Evolutionary conservation across 345 rosid genomes (phyloP).

Genomic region (Anacardium occidentale): DNA sequence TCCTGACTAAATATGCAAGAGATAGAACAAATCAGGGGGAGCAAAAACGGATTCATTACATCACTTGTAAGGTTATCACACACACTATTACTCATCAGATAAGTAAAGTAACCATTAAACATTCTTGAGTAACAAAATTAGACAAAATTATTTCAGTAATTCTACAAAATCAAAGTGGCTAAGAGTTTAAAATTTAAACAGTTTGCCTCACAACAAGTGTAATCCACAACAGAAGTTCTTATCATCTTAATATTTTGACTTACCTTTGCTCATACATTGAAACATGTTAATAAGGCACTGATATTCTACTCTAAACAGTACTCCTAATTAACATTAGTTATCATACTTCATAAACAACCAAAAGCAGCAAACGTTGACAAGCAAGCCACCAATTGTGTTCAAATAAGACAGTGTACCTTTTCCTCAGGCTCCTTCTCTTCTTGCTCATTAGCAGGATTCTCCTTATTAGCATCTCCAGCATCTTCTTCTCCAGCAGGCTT

Average conservation of each 20-base stretch:
- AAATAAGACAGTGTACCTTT: constrained; percentile 44
- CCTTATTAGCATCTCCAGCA: constrained; percentile 69
- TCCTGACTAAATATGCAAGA: background rate
- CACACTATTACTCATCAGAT: background rate
- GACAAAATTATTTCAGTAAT: too few relatives aligned
- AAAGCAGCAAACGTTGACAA: too few relatives aligned
- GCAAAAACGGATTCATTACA: background rate
- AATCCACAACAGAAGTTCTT: too few relatives aligned
- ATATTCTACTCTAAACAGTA: background rate
- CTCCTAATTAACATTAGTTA: background rate
- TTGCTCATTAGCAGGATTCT: constrained; percentile 44
- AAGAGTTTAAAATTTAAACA: too few relatives aligned
- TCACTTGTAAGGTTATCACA: too few relatives aligned
- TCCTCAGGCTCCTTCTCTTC: constrained; percentile 87
- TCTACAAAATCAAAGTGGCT: too few relatives aligned
- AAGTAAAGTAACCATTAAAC: background rate
- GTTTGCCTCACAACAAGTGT: too few relatives aligned
- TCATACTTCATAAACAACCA: background rate
- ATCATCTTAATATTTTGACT: too few relatives aligned
- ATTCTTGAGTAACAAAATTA: too few relatives aligned
- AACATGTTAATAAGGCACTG: background rate
- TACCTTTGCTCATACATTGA: background rate
- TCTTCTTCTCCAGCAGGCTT: constrained; percentile 63
- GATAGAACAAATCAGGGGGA: background rate
- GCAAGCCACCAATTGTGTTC: background rate